These are phyloP conservation scores for Zea luxurians DNA, from an alignment of 176 grass and related monocot species.

Conservation along the genomic window DNA sequence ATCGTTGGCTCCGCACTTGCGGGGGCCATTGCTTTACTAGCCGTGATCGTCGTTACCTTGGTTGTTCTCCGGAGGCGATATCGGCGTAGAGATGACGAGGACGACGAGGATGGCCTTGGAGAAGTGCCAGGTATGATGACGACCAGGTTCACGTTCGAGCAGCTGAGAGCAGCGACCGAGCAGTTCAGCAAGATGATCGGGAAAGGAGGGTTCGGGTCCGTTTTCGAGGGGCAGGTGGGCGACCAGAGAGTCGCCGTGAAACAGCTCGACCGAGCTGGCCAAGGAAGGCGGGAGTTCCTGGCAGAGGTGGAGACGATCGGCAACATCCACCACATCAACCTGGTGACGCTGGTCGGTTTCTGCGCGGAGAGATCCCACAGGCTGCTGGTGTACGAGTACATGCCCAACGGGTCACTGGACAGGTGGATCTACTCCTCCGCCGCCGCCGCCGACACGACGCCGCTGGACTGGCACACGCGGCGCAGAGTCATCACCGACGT, in stretches of 20 bases:
- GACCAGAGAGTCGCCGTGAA: slow-evolving; percentile 55
- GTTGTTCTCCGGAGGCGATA: background rate
- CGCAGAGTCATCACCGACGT: slow-evolving; percentile 40
- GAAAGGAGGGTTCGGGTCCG: slow-evolving; percentile 58
- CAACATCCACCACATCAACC: slow-evolving; percentile 55
- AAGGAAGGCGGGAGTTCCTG: slow-evolving; percentile 55
- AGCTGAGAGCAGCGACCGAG: slow-evolving; percentile 33
- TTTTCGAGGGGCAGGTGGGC: slow-evolving; percentile 29
- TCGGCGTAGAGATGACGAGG: slow-evolving; percentile 27
- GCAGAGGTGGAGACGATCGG: slow-evolving; percentile 67
- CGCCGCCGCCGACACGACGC: no score
- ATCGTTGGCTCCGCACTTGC: slow-evolving; percentile 3
- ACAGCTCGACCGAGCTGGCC: slow-evolving; percentile 35
- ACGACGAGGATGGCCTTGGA: slow-evolving; percentile 14
- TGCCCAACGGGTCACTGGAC: slow-evolving; percentile 59
- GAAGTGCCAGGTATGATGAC: slow-evolving; percentile 51
- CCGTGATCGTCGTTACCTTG: background rate
- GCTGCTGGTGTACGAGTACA: slow-evolving; percentile 61
- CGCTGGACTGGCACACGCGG: slow-evolving; percentile 34
- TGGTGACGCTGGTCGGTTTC: slow-evolving; percentile 62
- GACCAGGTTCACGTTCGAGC: slow-evolving; percentile 37
- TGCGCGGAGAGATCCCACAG: slow-evolving; percentile 47
- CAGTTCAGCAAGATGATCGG: slow-evolving; percentile 42
- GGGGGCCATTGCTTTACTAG: slow-evolving; percentile 1
- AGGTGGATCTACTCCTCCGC: slow-evolving; percentile 52